These are phyloP conservation scores for Anthracocystis setariae DNA, from an alignment of 1,284 basidiomycete species.

Conservation along the genomic window DNA sequence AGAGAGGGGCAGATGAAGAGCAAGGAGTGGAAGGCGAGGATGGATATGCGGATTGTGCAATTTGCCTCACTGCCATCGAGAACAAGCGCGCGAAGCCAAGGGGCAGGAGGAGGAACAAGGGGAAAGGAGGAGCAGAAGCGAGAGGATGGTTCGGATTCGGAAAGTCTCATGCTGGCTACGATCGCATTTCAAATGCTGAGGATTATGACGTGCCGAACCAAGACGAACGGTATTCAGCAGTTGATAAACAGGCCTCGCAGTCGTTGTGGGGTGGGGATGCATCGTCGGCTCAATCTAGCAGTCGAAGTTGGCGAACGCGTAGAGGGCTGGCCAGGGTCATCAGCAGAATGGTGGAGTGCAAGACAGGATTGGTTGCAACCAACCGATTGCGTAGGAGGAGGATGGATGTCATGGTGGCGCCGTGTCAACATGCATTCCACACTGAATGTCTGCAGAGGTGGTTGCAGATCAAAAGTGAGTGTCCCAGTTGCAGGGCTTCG, in stretches of 20 bases:
- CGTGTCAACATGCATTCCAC: conserved; percentile 45
- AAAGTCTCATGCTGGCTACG: conserved; percentile 3
- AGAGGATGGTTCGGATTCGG: conserved; percentile 1
- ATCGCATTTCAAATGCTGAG: conserved; percentile 18
- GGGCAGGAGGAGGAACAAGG: neutral
- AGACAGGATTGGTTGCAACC: conserved; percentile 11
- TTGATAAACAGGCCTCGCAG: conserved; percentile 6
- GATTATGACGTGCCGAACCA: conserved; percentile 17
- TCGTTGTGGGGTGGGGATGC: neutral
- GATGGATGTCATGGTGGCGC: conserved; percentile 44
- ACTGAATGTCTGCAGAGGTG: conserved; percentile 44
- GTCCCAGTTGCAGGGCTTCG: conserved; percentile 40
- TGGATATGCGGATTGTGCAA: conserved; percentile 35
- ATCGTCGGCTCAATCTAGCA: neutral
- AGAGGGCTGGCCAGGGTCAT: conserved; percentile 3
- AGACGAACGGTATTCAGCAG: neutral
- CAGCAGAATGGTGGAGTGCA: conserved; percentile 5
- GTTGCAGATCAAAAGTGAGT: conserved; percentile 47
- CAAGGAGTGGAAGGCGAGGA: conserved; percentile 1
- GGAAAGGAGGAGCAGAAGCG: neutral
- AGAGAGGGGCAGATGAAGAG: neutral
- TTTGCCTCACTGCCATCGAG: conserved; percentile 36
- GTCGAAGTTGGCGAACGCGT: neutral
- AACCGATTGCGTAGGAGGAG: conserved; percentile 12
- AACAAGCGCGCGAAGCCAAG: neutral